Evolutionary conservation across 345 rosid genomes (phyloP).

Genomic region (Linum lewisii): DNA sequence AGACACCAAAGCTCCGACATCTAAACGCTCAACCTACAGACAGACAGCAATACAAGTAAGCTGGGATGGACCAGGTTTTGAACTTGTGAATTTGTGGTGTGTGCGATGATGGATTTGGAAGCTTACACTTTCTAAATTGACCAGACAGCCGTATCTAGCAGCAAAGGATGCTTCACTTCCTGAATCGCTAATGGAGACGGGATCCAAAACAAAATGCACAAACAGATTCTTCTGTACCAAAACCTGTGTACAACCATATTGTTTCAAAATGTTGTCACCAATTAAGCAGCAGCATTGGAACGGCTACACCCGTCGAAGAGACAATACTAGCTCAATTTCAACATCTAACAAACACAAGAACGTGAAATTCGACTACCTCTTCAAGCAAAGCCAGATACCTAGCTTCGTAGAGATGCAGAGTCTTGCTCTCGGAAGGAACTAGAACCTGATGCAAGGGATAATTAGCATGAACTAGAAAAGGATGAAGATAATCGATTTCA

Average conservation of each 20-base stretch:
- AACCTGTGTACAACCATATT: slow-evolving; percentile 30
- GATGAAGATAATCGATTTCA: background rate
- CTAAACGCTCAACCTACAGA: slow-evolving; percentile 56
- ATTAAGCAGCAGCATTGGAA: background rate
- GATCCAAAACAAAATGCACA: slow-evolving; percentile 75
- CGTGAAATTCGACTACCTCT: slow-evolving; percentile 35
- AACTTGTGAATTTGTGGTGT: too few relatives aligned
- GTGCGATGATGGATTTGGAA: slow-evolving; percentile 4
- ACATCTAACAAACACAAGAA: background rate
- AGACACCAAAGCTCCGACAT: slow-evolving; percentile 64
- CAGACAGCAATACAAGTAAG: background rate
- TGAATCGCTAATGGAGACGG: slow-evolving; percentile 44
- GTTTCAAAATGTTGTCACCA: background rate
- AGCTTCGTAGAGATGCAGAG: slow-evolving; percentile 68
- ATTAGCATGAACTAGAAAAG: background rate
- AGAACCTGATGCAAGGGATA: slow-evolving; percentile 38
- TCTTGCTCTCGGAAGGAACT: slow-evolving; percentile 70
- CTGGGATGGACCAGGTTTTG: too few relatives aligned
- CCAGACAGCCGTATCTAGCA: slow-evolving; percentile 71
- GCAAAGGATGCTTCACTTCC: slow-evolving; percentile 65
- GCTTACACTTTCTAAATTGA: slow-evolving; percentile 60
- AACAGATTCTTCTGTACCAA: slow-evolving; percentile 48
- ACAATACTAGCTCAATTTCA: background rate
- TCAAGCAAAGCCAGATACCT: slow-evolving; percentile 63
- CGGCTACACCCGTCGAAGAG: background rate